phyloP scores from a whole-genome alignment of 768 basidiomycete species.

The Termitomyces sp. region DNA sequence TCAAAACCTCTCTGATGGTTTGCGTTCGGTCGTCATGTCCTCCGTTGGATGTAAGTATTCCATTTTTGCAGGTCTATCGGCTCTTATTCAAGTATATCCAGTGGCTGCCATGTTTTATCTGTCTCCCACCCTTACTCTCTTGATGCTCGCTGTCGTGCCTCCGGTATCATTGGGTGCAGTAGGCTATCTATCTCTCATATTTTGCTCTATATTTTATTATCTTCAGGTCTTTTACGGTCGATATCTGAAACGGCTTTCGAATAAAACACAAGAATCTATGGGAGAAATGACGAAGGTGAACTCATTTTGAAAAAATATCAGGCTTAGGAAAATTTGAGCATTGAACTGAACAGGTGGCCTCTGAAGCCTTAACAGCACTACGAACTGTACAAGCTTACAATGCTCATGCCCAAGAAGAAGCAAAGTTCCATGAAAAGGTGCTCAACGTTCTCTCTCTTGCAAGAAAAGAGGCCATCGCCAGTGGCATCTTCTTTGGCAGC shows the following conservation, averaged over 20 bases:
- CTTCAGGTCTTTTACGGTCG: slow-evolving; percentile 91
- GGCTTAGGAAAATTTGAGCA: not conserved
- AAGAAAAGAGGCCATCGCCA: slow-evolving; percentile 83
- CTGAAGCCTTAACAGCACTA: slow-evolving; percentile 83
- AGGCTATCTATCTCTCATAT: slow-evolving; percentile 17
- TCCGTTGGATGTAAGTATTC: slow-evolving; percentile 80
- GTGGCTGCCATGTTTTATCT: slow-evolving; percentile 96
- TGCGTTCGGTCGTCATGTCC: slow-evolving; percentile 85
- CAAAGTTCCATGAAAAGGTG: slow-evolving; percentile 66
- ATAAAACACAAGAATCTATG: slow-evolving; percentile 88
- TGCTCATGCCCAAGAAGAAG: slow-evolving; percentile 69
- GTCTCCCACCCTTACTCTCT: slow-evolving; percentile 77
- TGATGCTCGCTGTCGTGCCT: slow-evolving; percentile 92
- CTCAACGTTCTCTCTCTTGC: slow-evolving; percentile 66
- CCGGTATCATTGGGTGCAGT: slow-evolving; percentile 84
- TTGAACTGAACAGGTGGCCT: slow-evolving; percentile 57
- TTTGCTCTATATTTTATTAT: not conserved
- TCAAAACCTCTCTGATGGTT: slow-evolving; percentile 74
- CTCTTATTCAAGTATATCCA: slow-evolving; percentile 17
- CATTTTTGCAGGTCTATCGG: not conserved
- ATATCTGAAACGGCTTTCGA: slow-evolving; percentile 88
- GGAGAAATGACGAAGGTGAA: slow-evolving; percentile 86
- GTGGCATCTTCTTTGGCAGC: slow-evolving; percentile 88
- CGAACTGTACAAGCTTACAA: slow-evolving; percentile 92
- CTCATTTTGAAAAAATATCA: slow-evolving; percentile 16